phyloP scores from a whole-genome alignment of 331 rosid genomes.

The Saraca asoca region DNA sequence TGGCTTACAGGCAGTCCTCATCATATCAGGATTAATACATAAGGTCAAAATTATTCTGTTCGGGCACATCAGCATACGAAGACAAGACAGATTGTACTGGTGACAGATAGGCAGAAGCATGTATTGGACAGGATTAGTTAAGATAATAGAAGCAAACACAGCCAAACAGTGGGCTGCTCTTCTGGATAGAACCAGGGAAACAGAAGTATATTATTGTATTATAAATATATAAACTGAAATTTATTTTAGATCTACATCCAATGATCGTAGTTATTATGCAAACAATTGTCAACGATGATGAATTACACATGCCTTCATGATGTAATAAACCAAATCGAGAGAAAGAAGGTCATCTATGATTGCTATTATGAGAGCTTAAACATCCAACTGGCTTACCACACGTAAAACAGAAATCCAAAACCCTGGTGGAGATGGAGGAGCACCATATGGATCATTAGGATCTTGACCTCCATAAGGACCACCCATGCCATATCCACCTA shows the following conservation, averaged over 20 bases:
- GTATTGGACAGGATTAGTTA: too few species aligned
- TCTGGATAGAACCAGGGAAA: too few species aligned
- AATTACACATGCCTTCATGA: conserved; percentile 2
- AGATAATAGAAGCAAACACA: too few species aligned
- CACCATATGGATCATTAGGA: conserved; percentile 87
- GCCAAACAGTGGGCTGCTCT: too few species aligned
- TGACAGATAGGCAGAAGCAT: too few species aligned
- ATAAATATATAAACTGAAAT: too few species aligned
- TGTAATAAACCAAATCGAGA: conserved; percentile 22
- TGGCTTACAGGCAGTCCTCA: conserved; percentile 13
- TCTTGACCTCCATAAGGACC: conserved; percentile 92
- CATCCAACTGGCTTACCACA: conserved; percentile 64
- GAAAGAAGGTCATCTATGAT: conserved; percentile 13
- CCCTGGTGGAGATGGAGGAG: conserved; percentile 92
- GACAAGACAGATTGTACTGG: conserved; percentile 7
- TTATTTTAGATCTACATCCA: neutral
- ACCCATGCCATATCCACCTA: conserved; percentile 96
- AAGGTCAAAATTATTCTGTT: conserved; percentile 1
- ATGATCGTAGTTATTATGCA: conserved; percentile 1
- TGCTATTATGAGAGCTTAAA: neutral
- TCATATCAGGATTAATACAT: conserved; percentile 24
- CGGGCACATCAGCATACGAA: conserved; percentile 16
- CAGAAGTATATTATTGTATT: too few species aligned
- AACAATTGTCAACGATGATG: neutral
- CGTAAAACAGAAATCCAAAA: conserved; percentile 84